These are phyloP conservation scores for Fusarium liriodendri DNA, from an alignment of 2,329 filamentous ascomycete species.

Conservation along the genomic window DNA sequence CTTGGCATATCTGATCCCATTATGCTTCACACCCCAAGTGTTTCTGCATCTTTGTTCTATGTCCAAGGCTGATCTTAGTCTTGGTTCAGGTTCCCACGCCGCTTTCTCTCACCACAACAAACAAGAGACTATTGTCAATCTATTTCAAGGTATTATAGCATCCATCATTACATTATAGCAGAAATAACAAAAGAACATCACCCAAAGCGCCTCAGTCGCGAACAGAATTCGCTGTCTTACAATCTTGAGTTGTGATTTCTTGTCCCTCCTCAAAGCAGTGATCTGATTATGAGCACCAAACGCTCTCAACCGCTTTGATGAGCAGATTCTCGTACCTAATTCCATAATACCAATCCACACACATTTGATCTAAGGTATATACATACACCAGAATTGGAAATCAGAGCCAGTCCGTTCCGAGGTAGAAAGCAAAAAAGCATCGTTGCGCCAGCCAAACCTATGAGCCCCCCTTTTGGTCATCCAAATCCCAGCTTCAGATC, in stretches of 20 bases:
- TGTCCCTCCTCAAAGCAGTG: not conserved
- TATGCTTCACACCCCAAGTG: not conserved
- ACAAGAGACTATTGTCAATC: not conserved
- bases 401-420: constrained; percentile 34
- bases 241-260: not conserved
- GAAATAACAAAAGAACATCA: not conserved
- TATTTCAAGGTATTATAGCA: no score
- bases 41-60: not conserved
- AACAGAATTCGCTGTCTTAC: not conserved
- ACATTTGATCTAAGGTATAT: constrained; percentile 22
- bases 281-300: not conserved
- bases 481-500: constrained; percentile 34
- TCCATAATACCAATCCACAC: constrained; percentile 2
- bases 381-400: constrained; percentile 21
- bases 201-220: not conserved
- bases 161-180: not conserved
- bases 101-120: not conserved
- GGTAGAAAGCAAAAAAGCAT: constrained; percentile 4
- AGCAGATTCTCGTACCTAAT: constrained; percentile 12
- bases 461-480: constrained; percentile 17
- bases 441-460: constrained; percentile 22
- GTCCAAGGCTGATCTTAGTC: constrained; percentile 28
- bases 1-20: constrained; percentile 41
- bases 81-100: not conserved
- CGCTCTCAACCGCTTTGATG: constrained; percentile 13